phyloP scores from a whole-genome alignment of 2,329 filamentous ascomycete species.

The Clonostachys chloroleuca region DNA sequence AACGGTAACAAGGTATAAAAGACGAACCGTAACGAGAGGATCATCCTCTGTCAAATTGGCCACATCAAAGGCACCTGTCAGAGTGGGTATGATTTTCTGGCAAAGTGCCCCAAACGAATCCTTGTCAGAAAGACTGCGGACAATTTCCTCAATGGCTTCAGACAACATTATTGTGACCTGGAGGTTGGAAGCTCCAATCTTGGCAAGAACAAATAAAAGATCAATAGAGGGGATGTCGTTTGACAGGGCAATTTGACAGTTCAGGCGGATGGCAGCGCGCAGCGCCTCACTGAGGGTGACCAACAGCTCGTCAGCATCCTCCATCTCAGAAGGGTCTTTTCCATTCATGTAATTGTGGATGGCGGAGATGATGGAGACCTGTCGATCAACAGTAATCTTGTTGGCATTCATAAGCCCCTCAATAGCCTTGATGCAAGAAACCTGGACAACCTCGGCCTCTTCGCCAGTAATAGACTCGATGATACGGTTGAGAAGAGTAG shows the following conservation, averaged over 20 bases:
- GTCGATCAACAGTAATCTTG: conserved; percentile 47
- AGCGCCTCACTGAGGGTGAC: conserved; percentile 86
- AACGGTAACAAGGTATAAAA: too few species aligned
- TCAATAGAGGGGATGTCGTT: conserved; percentile 72
- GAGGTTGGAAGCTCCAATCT: conserved; percentile 84
- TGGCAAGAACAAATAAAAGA: conserved; percentile 82
- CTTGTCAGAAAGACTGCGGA: conserved; percentile 60
- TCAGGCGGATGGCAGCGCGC: conserved; percentile 75
- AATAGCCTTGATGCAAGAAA: conserved; percentile 83
- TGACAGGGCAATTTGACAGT: conserved; percentile 70
- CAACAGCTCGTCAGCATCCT: conserved; percentile 87
- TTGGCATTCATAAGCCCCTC: conserved; percentile 60
- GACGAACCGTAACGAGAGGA: conserved; percentile 68
- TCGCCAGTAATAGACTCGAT: conserved; percentile 74
- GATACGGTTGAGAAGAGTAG: conserved; percentile 64
- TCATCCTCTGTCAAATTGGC: conserved; percentile 82
- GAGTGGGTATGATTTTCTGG: conserved; percentile 77
- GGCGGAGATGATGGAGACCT: conserved; percentile 56
- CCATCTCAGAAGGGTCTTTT: conserved; percentile 78
- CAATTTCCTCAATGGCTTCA: conserved; percentile 89
- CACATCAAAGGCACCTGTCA: conserved; percentile 87
- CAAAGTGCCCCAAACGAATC: conserved; percentile 76
- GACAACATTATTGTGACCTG: conserved; percentile 83
- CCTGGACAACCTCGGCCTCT: conserved; percentile 82
- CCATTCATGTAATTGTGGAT: conserved; percentile 70